phyloP scores from a whole-genome alignment of 2,329 filamentous ascomycete genomes.

The Dothideomycetes sp. region DNA sequence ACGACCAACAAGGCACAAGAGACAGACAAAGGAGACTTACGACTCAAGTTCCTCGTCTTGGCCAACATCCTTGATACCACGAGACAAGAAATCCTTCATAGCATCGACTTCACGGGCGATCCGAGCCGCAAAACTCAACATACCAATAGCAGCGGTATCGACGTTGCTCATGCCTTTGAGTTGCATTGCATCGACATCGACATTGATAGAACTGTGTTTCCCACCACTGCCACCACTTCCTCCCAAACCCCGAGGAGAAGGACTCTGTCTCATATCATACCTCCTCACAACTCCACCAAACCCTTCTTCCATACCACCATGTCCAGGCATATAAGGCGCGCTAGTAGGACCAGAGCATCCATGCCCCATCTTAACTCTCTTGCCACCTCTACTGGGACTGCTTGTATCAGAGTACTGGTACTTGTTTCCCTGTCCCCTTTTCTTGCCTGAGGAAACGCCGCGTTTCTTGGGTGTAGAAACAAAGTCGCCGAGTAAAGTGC shows the following conservation, averaged over 20 bases:
- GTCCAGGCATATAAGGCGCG: no score
- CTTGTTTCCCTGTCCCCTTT: not conserved
- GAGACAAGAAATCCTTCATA: not conserved
- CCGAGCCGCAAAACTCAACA: not conserved
- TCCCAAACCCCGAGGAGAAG: no score
- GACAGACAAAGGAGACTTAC: not conserved
- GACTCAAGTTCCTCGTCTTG: not conserved
- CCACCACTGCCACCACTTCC: no score
- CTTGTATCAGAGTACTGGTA: no score
- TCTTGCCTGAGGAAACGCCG: not conserved
- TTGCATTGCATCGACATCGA: no score
- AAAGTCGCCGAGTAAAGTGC: conserved; percentile 4
- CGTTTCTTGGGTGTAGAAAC: not conserved
- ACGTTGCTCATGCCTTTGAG: no score
- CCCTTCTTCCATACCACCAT: no score
- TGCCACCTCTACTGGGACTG: no score
- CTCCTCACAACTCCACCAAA: no score
- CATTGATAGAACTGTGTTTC: no score
- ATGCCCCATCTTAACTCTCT: not conserved
- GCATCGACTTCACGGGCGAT: not conserved
- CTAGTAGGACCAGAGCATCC: not conserved
- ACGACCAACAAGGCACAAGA: not conserved
- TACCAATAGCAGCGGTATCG: not conserved
- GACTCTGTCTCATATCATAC: no score
- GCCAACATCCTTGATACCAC: not conserved